Evolutionary conservation across 441 rosid species (phyloP).

Genomic region (Euphorbia celastroides): DNA sequence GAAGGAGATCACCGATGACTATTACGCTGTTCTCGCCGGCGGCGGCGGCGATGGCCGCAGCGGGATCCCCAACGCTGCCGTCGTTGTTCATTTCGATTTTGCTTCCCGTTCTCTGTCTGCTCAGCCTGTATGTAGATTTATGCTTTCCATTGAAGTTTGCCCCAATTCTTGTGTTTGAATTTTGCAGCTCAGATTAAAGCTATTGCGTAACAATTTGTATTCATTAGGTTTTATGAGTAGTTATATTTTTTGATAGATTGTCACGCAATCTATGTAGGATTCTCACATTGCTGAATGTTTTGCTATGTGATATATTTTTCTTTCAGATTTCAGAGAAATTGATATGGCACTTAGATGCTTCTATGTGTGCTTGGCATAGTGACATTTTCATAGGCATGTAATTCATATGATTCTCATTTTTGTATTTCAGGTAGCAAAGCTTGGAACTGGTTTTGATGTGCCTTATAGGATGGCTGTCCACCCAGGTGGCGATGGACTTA

Average conservation of each 20-base stretch:
- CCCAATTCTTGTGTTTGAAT: not conserved
- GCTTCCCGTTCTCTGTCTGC: constrained; percentile 53
- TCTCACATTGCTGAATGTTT: not conserved
- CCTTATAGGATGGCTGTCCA: constrained; percentile 87
- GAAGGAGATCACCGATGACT: constrained; percentile 9
- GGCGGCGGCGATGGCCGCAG: constrained; percentile 90
- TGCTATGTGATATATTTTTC: not conserved
- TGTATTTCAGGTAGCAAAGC: constrained; percentile 42
- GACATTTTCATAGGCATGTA: not conserved
- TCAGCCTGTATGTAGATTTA: constrained; percentile 49
- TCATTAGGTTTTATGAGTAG: too few relatives aligned
- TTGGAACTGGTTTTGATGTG: constrained; percentile 45
- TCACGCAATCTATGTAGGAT: not conserved
- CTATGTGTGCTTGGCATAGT: not conserved
- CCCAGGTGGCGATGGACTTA: constrained; percentile 63
- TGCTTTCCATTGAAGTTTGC: not conserved
- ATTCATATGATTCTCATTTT: not conserved
- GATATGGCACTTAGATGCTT: not conserved
- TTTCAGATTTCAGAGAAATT: not conserved
- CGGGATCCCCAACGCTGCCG: constrained; percentile 69
- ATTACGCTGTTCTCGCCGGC: constrained; percentile 57
- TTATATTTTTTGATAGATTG: not conserved
- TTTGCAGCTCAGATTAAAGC: not conserved
- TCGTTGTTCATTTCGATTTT: constrained; percentile 48
- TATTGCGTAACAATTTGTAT: too few relatives aligned